Conservation (phyloP, 805 yeast species). For the Cyberlindnera xylosilytica region DNA sequence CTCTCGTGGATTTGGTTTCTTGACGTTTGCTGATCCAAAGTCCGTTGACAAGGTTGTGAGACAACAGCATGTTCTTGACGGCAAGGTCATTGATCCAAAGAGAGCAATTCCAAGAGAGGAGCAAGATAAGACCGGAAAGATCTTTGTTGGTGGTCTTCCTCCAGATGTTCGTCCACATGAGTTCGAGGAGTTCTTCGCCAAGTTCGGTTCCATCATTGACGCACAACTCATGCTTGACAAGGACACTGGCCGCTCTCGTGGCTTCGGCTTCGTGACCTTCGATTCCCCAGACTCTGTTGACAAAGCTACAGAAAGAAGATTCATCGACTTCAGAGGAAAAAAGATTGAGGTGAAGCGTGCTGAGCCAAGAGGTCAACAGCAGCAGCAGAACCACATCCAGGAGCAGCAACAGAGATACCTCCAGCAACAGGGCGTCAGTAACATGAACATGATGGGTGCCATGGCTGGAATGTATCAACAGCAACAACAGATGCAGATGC, state of each 20-base stretch:
- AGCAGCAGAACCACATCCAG: constrained; percentile 34
- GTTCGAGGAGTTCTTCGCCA: constrained; percentile 79
- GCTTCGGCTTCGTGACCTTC: constrained; percentile 94
- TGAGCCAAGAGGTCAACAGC: constrained; percentile 74
- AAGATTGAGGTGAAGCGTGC: constrained; percentile 83
- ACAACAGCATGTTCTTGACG: constrained; percentile 86
- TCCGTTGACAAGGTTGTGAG: constrained; percentile 85
- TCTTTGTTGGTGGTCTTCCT: constrained; percentile 95
- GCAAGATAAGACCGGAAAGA: constrained; percentile 94
- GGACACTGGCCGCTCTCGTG: constrained; percentile 95
- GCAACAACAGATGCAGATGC: constrained; percentile 9
- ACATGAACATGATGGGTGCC: constrained; percentile 23
- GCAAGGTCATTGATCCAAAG: constrained; percentile 95
- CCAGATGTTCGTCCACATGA: constrained; percentile 91
- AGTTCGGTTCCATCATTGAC: constrained; percentile 88
- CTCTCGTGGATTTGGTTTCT: constrained; percentile 92
- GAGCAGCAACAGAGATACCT: constrained; percentile 27
- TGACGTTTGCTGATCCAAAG: constrained; percentile 77
- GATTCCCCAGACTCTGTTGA: constrained; percentile 95
- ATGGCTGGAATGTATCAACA: constrained; percentile 15
- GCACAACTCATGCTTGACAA: constrained; percentile 97
- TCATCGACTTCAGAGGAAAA: constrained; percentile 80
- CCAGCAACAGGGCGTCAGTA: constrained; percentile 20
- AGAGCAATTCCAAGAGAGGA: constrained; percentile 97
- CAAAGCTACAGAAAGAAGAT: constrained; percentile 76